Conservation (phyloP, 140 eudicot genomes). For the Ambrosia hybrid region DNA sequence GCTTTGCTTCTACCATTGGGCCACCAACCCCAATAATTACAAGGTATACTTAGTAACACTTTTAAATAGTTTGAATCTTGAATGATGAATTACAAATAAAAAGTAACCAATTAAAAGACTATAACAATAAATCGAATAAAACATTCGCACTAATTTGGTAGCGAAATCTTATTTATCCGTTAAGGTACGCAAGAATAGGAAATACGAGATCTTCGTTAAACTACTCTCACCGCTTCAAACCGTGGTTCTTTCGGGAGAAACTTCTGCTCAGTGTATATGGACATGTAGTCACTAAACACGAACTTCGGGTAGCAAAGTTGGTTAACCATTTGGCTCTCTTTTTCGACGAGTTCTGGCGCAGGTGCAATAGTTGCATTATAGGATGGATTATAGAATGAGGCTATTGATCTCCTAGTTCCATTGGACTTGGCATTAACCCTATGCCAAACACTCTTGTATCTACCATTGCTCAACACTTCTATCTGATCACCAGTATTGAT, state of each 20-base stretch:
- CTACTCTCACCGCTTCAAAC: slow-evolving; percentile 64
- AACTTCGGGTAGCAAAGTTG: slow-evolving; percentile 57
- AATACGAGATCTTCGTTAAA: slow-evolving; percentile 16
- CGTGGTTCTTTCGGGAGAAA: slow-evolving; percentile 91
- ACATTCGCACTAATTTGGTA: background rate
- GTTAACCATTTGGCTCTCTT: slow-evolving; percentile 24
- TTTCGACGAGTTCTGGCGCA: slow-evolving; percentile 41
- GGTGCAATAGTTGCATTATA: slow-evolving; percentile 60
- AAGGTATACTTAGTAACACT: background rate
- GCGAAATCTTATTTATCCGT: too few species aligned
- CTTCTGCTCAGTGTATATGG: slow-evolving; percentile 72
- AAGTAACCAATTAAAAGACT: background rate
- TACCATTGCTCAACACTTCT: slow-evolving; percentile 78
- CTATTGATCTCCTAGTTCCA: slow-evolving; percentile 73
- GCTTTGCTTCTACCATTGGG: too few species aligned
- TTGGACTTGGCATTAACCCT: slow-evolving; percentile 47
- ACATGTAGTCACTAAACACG: slow-evolving; percentile 81
- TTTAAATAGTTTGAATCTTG: background rate
- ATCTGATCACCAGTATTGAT: slow-evolving; percentile 83
- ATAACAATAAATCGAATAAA: background rate
- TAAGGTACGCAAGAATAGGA: too few species aligned
- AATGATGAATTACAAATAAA: slow-evolving; percentile 14
- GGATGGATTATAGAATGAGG: slow-evolving; percentile 80
- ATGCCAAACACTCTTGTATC: slow-evolving; percentile 90
- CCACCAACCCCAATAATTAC: background rate